A percentile compares a stretch with the other conserved stretches of the same genome.
Conservation (phyloP, 176 grass and related monocot genomes). For the Saccharum officinarum region DNA sequence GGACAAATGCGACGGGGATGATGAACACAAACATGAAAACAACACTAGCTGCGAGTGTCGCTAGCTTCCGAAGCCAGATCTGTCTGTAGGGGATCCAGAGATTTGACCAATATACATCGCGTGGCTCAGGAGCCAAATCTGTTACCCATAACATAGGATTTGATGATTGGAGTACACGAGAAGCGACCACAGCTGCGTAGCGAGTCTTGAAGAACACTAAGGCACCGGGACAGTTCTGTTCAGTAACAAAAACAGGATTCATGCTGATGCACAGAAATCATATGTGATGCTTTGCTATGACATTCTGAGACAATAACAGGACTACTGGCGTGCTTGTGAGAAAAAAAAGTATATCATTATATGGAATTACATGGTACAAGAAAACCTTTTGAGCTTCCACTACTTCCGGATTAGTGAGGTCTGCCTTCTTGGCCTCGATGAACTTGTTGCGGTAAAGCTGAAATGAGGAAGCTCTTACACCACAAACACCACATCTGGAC, state of each 20-base stretch:
- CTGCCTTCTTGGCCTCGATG: slow-evolving; percentile 45
- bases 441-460: slow-evolving; percentile 63
- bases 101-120: slow-evolving; percentile 92
- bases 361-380: neutral
- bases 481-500: slow-evolving; percentile 84
- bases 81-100: slow-evolving; percentile 82
- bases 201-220: slow-evolving; percentile 99
- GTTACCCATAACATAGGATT: slow-evolving; percentile 97
- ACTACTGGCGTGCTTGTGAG: slow-evolving; percentile 3
- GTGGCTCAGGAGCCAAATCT: slow-evolving; percentile 69
- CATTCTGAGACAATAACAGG: neutral
- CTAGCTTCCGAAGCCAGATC: slow-evolving; percentile 76
- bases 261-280: slow-evolving; percentile 13
- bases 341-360: neutral
- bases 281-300: neutral
- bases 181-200: slow-evolving; percentile 77
- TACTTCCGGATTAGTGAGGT: slow-evolving; percentile 44
- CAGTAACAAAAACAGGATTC: slow-evolving; percentile 18
- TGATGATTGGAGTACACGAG: slow-evolving; percentile 74
- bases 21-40: slow-evolving; percentile 87
- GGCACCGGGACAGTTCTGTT: slow-evolving; percentile 79
- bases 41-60: slow-evolving; percentile 59
- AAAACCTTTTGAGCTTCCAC: slow-evolving; percentile 66
- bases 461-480: slow-evolving; percentile 63
- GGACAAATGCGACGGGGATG: slow-evolving; percentile 78